A percentile compares a stretch with the other conserved stretches of the same genome.
phyloP scores from a whole-genome alignment of 345 rosid genomes.

The Erucastrum elatum region DNA sequence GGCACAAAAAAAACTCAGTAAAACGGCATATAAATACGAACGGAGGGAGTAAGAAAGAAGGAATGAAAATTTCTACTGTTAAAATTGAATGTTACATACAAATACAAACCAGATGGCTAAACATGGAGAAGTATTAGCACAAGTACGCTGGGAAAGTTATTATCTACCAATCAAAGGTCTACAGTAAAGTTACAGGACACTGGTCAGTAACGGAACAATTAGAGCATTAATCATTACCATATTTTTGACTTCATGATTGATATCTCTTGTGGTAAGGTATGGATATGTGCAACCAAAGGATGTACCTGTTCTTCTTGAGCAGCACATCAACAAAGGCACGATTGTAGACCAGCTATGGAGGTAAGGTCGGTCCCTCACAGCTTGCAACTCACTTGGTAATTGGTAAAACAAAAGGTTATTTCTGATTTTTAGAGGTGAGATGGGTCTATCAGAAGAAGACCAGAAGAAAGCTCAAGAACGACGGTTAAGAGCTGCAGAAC shows the following conservation, averaged over 20 bases:
- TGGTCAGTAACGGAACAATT: slow-evolving; percentile 46
- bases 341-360: slow-evolving; percentile 86
- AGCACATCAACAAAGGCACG: slow-evolving; percentile 82
- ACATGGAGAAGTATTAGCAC: slow-evolving; percentile 29
- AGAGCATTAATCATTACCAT: neutral
- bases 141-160: slow-evolving; percentile 95
- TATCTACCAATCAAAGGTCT: slow-evolving; percentile 63
- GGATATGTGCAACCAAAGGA: slow-evolving; percentile 92
- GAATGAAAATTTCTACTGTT: too few species aligned
- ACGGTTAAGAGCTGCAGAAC: slow-evolving; percentile 56
- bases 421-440: slow-evolving; percentile 69
- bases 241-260: slow-evolving; percentile 13
- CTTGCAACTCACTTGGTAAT: neutral
- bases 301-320: slow-evolving; percentile 70
- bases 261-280: slow-evolving; percentile 51
- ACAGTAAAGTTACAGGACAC: slow-evolving; percentile 70
- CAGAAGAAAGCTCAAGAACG: slow-evolving; percentile 62
- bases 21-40: too few species aligned
- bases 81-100: too few species aligned
- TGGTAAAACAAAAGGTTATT: slow-evolving; percentile 5
- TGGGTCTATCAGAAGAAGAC: slow-evolving; percentile 85
- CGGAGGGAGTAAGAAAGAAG: too few species aligned
- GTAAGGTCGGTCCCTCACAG: slow-evolving; percentile 41
- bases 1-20: too few species aligned
- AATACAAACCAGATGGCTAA: too few species aligned